phyloP scores from a whole-genome alignment of 2,329 filamentous ascomycete species.

The Colletotrichum somersetense region DNA sequence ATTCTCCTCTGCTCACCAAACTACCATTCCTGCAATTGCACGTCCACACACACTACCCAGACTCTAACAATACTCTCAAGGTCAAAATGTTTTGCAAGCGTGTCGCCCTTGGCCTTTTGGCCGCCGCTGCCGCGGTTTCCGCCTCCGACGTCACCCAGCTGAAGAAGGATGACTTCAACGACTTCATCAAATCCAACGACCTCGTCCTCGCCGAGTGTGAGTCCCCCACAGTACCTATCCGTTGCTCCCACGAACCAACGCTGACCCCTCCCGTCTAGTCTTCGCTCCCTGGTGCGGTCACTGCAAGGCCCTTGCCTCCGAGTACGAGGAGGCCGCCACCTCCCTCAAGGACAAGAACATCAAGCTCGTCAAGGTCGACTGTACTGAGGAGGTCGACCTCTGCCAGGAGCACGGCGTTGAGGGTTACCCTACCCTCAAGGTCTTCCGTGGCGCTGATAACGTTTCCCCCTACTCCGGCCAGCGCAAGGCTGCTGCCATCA shows the following conservation, averaged over 20 bases:
- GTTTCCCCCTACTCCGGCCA: conserved; percentile 87
- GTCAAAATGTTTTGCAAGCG: conserved; percentile 63
- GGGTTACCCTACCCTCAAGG: conserved; percentile 98
- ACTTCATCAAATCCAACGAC: conserved; percentile 87
- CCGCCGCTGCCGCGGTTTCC: conserved; percentile 68
- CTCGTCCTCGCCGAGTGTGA: conserved; percentile 95
- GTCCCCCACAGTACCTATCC: conserved; percentile 48
- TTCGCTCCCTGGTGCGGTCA: conserved; percentile 97
- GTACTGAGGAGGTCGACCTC: conserved; percentile 92
- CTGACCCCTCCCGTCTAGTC: conserved; percentile 68
- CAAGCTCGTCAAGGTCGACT: conserved; percentile 89
- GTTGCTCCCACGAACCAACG: conserved; percentile 31
- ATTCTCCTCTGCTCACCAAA: neutral
- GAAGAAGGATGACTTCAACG: conserved; percentile 87
- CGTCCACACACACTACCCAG: neutral
- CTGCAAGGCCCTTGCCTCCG: conserved; percentile 96
- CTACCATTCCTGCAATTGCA: neutral
- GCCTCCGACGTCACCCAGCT: conserved; percentile 85
- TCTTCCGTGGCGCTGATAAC: conserved; percentile 93
- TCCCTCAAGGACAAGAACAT: conserved; percentile 90
- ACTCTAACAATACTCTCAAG: conserved; percentile 26
- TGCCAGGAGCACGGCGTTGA: conserved; percentile 93
- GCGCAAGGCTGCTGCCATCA: conserved; percentile 84
- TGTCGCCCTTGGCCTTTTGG: conserved; percentile 66
- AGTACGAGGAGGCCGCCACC: conserved; percentile 90